Base-by-base conservation (phyloP, 371 early-diverging fungal species). In the Mucor circinelloides region DNA sequence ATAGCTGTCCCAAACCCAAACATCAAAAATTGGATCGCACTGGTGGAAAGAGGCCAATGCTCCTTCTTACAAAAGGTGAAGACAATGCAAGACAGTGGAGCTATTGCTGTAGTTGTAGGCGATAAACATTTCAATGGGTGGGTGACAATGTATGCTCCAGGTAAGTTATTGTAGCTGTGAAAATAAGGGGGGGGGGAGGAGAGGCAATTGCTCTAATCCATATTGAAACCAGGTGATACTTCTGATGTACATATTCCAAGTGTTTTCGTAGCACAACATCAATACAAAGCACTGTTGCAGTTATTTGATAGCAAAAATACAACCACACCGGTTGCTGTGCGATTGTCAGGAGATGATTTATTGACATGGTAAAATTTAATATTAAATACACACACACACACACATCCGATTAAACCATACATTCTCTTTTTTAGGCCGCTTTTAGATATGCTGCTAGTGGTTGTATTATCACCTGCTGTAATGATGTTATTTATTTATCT, bases 61-160 rank as follows among this genome's bases (percentile, higher is more conserved):
- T 86, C 92, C 0, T 97, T 97, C 76, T 82, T 93, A 58, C 91
- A 94, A 6, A 96, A 96, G 70, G 93, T 96, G 10, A 84, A 94
- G 59, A 86, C 89, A 32, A 93, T 96, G 94, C 95, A 97, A 76
- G 77, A 68, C 7, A 88, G 90, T 52, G 96, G 97, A 19, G 95
- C 95, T 10, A 82, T 83, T 12, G 96, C 93, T 3, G 96, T 96
- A 9, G 84, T 96, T n/a, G 95, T 97, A 15, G 97, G 97, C 31
- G 96, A 96, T 79, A 86, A 86, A 65, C 79, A 86, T 66, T 81
- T 82, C 55, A 76, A 78, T 64, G 87, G 89, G 31, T 89, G 94
- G 66, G 85, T 96, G 65, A 95, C 95, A 61, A 97, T 97, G 97
- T 97, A 93, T 78, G 93, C 96, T 19, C 86, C 90, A 68, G 90